Conservation (phyloP, 306 rosid genomes). For the Inga leiocalycina region DNA sequence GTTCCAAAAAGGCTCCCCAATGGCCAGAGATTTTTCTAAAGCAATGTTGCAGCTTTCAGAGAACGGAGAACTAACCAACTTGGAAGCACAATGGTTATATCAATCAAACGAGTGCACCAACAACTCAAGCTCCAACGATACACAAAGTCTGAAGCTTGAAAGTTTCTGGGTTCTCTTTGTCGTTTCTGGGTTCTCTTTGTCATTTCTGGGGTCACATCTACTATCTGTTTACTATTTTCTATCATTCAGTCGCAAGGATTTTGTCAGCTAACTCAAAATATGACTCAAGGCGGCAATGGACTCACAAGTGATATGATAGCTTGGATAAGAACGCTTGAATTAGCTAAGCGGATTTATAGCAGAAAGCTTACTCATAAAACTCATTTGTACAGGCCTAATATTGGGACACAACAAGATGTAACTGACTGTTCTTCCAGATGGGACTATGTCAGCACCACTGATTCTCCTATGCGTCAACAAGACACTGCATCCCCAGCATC, state of each 20-base stretch:
- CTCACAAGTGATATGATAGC: not conserved
- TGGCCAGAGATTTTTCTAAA: slow-evolving; percentile 58
- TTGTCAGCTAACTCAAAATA: slow-evolving; percentile 15
- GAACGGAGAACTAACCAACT: slow-evolving; percentile 38
- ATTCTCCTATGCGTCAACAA: slow-evolving; percentile 15
- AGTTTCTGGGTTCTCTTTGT: slow-evolving; percentile 64
- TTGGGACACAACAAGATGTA: slow-evolving; percentile 7
- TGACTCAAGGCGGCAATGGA: slow-evolving; percentile 23
- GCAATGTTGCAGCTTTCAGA: slow-evolving; percentile 55
- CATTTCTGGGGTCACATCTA: slow-evolving; percentile 55
- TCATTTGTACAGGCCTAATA: not conserved
- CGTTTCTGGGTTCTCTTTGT: slow-evolving; percentile 57
- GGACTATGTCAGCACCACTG: not conserved
- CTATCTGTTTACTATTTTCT: slow-evolving; percentile 50
- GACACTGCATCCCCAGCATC: slow-evolving; percentile 19
- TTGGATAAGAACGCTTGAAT: slow-evolving; percentile 28
- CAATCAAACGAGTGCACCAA: slow-evolving; percentile 30
- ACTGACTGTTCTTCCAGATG: slow-evolving; percentile 24
- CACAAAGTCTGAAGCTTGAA: slow-evolving; percentile 45
- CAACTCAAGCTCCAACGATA: not conserved
- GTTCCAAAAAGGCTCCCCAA: slow-evolving; percentile 75
- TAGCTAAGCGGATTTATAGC: slow-evolving; percentile 25
- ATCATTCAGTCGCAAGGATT: slow-evolving; percentile 22
- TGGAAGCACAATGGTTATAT: slow-evolving; percentile 51
- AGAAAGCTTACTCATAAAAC: slow-evolving; percentile 10